These are phyloP conservation scores for Drosera spatulata DNA, from an alignment of 179 eudicot genomes.

Conservation along the genomic window DNA sequence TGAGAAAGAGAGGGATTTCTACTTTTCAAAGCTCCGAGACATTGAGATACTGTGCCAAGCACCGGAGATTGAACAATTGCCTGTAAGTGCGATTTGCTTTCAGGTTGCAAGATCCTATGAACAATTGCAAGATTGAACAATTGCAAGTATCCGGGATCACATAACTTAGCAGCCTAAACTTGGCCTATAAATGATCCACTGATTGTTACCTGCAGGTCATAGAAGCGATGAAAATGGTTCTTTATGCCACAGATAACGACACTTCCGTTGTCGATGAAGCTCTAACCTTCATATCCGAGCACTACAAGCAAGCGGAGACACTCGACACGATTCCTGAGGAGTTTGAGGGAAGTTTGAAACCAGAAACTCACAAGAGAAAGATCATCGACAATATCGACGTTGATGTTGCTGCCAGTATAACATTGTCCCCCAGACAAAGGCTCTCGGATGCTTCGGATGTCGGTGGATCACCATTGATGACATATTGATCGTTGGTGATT, in stretches of 20 bases:
- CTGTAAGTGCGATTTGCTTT: conserved; percentile 24
- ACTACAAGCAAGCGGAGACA: conserved; percentile 11
- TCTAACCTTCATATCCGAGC: conserved; percentile 50
- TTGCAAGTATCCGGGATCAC: background rate
- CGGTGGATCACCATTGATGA: no score
- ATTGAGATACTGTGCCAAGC: conserved; percentile 74
- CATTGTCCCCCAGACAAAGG: no score
- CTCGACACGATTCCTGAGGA: no score
- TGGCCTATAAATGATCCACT: background rate
- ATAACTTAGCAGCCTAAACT: no score
- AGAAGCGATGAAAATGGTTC: conserved; percentile 49
- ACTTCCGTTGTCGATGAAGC: conserved; percentile 55
- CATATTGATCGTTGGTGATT: no score
- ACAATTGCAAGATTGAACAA: background rate
- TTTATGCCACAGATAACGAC: conserved; percentile 67
- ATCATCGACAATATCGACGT: no score
- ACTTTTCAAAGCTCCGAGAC: conserved; percentile 78
- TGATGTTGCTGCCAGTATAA: no score
- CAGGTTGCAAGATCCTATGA: background rate
- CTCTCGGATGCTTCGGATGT: no score
- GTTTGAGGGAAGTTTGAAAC: no score
- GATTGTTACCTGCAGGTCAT: conserved; percentile 31
- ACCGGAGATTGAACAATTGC: conserved; percentile 53
- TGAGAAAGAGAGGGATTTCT: conserved; percentile 85
- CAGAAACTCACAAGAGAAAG: no score